Base-by-base conservation (phyloP, 176 grass and related monocot species). In the Oryza glaberrima region DNA sequence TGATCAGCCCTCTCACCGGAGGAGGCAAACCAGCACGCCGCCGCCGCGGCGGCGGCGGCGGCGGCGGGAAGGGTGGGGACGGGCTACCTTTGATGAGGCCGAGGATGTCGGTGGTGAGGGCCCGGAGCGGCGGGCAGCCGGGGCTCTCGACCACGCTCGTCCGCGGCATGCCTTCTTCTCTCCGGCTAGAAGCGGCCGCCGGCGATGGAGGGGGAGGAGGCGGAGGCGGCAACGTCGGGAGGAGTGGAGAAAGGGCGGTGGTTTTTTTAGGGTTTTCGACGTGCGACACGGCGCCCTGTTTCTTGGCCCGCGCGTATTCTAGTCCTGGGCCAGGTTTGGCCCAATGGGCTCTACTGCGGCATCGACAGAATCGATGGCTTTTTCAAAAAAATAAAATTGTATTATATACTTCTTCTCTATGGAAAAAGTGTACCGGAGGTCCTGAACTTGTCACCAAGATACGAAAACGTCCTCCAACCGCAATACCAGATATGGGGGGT, bases 71-170 rank as follows among this genome's bases (percentile, higher is more conserved):
- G 22, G n/a, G 26, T 26, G 30, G 52, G 25, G 15, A 40, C 11
- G 72, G 1, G 25, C 11, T 70, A 96, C 96, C 96, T 92, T 96
- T 99, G 81, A 99, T 75, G 32, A 99, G 94, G 51, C 97, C 94
- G 48, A 99, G 94, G 89, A 68, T 84, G 70, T 99, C 94, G 1
- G 94, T 86, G 44, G 90, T 96, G 51, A 96, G 65, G 44, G 82
- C 86, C 28, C 97, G 90, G 45, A 99, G 71, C 67, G 94, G 92
- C 81, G 97, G 90, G 86, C 92, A 96, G 28, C 97, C 92, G 75
- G 86, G 91, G 86, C 88, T 91, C 78, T 99, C 92, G 38, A 96
- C 9, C 45, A 77, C 73, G 49, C 74, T 94, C 22, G 80, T 91
- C 80, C 94, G 90, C 76, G 94, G 94, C 97, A 96, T 98, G 65